Evolutionary conservation across 192 early-diverging fungal species (phyloP), one percentile per base, ranked within the genome.

Genomic region (Neocallimastix lanati): DNA sequence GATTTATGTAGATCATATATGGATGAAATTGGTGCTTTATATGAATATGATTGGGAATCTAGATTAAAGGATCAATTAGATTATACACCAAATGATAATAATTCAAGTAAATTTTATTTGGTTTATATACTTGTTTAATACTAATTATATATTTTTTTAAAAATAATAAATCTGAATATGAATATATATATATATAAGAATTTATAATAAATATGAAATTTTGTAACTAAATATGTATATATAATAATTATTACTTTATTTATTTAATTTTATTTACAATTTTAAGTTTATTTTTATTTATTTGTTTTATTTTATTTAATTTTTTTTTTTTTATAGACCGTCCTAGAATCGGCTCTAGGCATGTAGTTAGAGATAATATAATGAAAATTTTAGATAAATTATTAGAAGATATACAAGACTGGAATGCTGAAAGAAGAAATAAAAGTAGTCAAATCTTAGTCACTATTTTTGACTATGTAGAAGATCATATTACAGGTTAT

Each of bases 11-110:
- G 12, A 29, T 76, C 37, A 13, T 79, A 80, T 30, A 81, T 90
- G 81, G 83, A 86, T 50, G 37, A 86, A 30, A 77, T 87, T 28
- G 87, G 88, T 9, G 76, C 76, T 28, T 81, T 88, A 76, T 90
- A 88, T 79, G 89, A 89, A 80, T 58, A 76, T 29, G 89, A 90
- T 80, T 88, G 87, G 87, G 79, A 81, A 29, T 82, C 83, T 76
- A 77, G 88, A 28, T 82, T 90, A 38, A 90, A 90, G 81, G 86
- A 87, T 76, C 86, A 90, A 79, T 27, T 90, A 50, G 89, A 90
- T 80, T 90, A 88, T 77, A 76, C 76, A n/a, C 50, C 50, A 67
- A 67, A 67, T 67, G 25, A 67, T n/a, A n/a, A 67, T 67, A 27
- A 67, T n/a, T 67, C 50, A 21, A n/a, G 50, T 67, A 67, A 25